A percentile compares a stretch with the other conserved stretches of the same genome.
Conservation (phyloP, 192 early-diverging fungal genomes). For the Chytriomyces hyalinus region DNA sequence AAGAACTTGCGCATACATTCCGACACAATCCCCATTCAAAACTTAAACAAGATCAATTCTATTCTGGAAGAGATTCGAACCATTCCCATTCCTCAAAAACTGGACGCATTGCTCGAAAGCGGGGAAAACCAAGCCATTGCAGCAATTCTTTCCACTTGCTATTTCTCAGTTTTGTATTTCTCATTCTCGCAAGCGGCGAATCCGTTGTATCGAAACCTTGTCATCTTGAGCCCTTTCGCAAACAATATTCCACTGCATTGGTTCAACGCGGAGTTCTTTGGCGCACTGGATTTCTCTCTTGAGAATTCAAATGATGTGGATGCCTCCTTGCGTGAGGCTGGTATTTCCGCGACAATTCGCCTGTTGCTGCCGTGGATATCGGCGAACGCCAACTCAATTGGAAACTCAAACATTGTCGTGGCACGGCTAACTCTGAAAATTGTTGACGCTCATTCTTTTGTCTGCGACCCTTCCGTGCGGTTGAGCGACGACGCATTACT, state of each 20-base stretch:
- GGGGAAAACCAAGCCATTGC: background rate
- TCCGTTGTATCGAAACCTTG: slow-evolving; percentile 1
- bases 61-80: slow-evolving; percentile 14
- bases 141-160: slow-evolving; percentile 3
- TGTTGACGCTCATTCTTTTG: too few species aligned
- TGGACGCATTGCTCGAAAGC: background rate
- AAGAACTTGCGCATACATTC: background rate
- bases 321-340: too few species aligned
- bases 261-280: slow-evolving; percentile 14
- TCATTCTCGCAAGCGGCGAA: background rate
- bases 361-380: too few species aligned
- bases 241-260: slow-evolving; percentile 1
- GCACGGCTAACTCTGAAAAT: too few species aligned
- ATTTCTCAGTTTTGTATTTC: slow-evolving; percentile 17
- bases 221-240: slow-evolving; percentile 1
- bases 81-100: background rate
- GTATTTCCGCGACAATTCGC: too few species aligned
- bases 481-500: too few species aligned
- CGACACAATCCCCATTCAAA: background rate
- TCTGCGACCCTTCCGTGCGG: too few species aligned
- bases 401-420: too few species aligned
- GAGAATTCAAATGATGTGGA: background rate
- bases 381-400: too few species aligned
- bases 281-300: background rate
- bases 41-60: background rate